Base-by-base conservation (phyloP, 1,284 basidiomycete species). In the Dichomitus squalens region DNA sequence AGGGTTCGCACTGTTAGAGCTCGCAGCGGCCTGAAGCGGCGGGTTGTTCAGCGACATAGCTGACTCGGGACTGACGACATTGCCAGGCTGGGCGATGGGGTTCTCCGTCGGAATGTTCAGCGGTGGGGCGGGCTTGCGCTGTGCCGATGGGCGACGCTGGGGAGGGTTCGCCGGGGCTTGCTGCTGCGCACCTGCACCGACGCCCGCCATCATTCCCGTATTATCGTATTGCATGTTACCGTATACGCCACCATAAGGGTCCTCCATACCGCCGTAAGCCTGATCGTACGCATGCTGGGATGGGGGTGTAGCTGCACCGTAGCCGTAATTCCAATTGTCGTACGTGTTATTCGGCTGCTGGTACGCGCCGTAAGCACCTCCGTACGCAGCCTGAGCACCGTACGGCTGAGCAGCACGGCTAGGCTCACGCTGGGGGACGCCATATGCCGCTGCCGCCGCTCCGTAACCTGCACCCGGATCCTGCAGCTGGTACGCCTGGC, bases 91-190 rank as follows among this genome's bases (percentile, higher is more conserved):
- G n/a, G 55, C 53, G 16, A 52, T 56, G 14, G 53, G 55, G 49
- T 50, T 57, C 16, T 39, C 48, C 39, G 49, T 57, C 58, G 57
- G 34, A 39, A 68, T 59, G 63, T 66, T 57, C 53, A 71, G 49
- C 18, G 57, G 50, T 38, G 65, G 61, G 11, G 65, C 60, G 21
- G 64, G 67, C 64, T 70, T 70, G 61, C 69, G 68, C 50, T 67
- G 60, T 7, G 55, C 55, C 7, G 61, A 55, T 18, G 59, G 63
- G 21, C 58, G 59, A 12, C 59, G 57, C 47, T 58, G 57, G 4
- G 55, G 58, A 11, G 55, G 41, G 27, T 36, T 39, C 16, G 29
- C 38, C 27, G 35, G 9, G 20, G 41, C 41, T 29, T 46, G 51
- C 20, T 29, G 20, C 51, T 63, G 61, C 6, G 58, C 58, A 7